phyloP scores from a whole-genome alignment of 257 asterid species.

The Solanum sitiens region DNA sequence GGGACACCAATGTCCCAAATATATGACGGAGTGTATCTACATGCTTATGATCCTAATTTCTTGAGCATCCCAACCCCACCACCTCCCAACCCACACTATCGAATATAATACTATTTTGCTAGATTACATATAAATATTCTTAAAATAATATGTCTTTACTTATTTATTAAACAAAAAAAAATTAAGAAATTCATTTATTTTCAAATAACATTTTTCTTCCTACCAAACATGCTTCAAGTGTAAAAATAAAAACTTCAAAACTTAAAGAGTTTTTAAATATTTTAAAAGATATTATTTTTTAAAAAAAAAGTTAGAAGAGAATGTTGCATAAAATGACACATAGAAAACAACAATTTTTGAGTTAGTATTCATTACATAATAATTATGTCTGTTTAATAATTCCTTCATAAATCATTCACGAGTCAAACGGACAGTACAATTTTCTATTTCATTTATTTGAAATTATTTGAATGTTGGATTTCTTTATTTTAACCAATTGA shows the following conservation, averaged over 20 bases:
- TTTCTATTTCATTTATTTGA: background rate
- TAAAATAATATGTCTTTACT: too few species aligned
- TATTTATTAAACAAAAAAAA: too few species aligned
- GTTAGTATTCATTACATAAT: background rate
- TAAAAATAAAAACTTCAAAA: too few species aligned
- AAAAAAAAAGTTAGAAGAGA: too few species aligned
- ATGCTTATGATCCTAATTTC: background rate
- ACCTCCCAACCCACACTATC: background rate
- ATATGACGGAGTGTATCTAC: background rate
- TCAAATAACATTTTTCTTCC: background rate
- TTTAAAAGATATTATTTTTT: too few species aligned
- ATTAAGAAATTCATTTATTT: too few species aligned
- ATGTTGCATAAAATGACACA: background rate
- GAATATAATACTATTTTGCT: background rate
- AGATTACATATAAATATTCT: too few species aligned
- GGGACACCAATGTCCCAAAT: rapidly evolving
- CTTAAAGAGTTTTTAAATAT: background rate
- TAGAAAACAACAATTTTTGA: background rate
- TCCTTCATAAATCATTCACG: background rate
- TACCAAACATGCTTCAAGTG: background rate
- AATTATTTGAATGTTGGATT: background rate
- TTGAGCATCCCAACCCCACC: background rate
- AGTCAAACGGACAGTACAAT: background rate
- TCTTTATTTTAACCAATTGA: background rate
- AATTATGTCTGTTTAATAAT: background rate